Conservation (phyloP, 495 filamentous ascomycete genomes). For the Lichina pygmaea region DNA sequence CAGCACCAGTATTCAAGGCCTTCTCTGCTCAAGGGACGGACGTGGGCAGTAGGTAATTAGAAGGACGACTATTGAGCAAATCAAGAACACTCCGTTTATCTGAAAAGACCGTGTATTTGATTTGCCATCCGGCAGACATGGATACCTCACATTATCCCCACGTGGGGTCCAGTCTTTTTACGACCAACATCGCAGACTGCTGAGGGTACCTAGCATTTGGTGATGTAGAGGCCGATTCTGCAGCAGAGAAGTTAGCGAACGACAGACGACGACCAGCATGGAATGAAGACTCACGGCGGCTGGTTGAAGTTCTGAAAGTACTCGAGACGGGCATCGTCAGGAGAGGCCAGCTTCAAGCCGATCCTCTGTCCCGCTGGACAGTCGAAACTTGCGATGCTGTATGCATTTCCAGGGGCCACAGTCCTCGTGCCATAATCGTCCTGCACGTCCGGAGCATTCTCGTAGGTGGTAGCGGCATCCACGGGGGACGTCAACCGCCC, state of each 20-base stretch:
- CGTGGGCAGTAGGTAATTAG: too few relatives aligned
- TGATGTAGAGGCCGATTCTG: slow-evolving; percentile 36
- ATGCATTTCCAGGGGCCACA: slow-evolving; percentile 27
- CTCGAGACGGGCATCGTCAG: slow-evolving; percentile 24
- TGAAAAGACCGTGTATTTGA: too few relatives aligned
- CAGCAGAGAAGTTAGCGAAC: not conserved
- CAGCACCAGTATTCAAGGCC: too few relatives aligned
- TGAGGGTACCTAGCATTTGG: slow-evolving; percentile 19
- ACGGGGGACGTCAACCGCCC: slow-evolving; percentile 17
- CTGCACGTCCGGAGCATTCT: slow-evolving; percentile 19
- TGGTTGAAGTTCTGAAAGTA: slow-evolving; percentile 38
- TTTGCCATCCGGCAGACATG: too few relatives aligned
- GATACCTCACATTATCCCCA: too few relatives aligned
- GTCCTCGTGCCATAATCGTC: slow-evolving; percentile 19
- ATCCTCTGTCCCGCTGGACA: slow-evolving; percentile 27
- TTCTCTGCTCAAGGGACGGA: too few relatives aligned
- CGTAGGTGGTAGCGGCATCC: slow-evolving; percentile 19
- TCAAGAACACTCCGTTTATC: too few relatives aligned
- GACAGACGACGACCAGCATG: not conserved
- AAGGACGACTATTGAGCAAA: too few relatives aligned
- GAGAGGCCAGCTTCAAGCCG: slow-evolving; percentile 22
- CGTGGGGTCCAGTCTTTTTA: too few relatives aligned
- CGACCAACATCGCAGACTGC: too few relatives aligned
- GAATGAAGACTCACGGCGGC: slow-evolving; percentile 11
- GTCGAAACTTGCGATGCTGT: slow-evolving; percentile 23